Percentiles rank a stretch among this genome's conserved stretches.
Conservation (phyloP, 139 green algal genomes). For the Yamagishiella unicocca region DNA sequence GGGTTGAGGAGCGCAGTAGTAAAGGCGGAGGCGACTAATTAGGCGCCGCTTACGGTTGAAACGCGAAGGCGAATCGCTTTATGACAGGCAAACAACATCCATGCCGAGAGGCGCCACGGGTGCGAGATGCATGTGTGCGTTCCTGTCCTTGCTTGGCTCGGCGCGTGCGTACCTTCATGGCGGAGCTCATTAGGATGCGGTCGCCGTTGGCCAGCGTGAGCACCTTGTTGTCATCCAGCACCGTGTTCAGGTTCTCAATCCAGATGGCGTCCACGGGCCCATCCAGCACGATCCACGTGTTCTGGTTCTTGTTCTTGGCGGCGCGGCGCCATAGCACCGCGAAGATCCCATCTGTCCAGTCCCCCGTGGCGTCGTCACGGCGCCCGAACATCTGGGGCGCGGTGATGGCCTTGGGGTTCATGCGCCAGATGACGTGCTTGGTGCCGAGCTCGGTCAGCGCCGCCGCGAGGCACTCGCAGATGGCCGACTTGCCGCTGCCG, state of each 20-base stretch:
- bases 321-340: conserved; percentile 93
- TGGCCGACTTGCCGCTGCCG: conserved; percentile 90
- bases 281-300: conserved; percentile 97
- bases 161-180: conserved; percentile 83
- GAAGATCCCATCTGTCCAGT: conserved; percentile 98
- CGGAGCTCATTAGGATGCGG: conserved; percentile 92
- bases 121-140: neutral
- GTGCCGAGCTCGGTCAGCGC: conserved; percentile 89
- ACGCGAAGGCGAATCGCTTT: too few species aligned
- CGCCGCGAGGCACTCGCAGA: conserved; percentile 87
- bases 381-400: conserved; percentile 76
- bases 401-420: conserved; percentile 93
- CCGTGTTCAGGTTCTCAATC: conserved; percentile 99
- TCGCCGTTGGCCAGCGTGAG: conserved; percentile 98
- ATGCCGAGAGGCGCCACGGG: too few species aligned
- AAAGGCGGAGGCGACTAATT: too few species aligned
- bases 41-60: too few species aligned
- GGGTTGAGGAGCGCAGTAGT: neutral
- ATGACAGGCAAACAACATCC: too few species aligned
- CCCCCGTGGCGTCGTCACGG: conserved; percentile 90
- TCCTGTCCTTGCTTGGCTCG: neutral
- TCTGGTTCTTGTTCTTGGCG: conserved; percentile 91
- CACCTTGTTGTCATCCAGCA: conserved; percentile 98
- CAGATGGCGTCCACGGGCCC: conserved; percentile 97
- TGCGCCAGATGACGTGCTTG: conserved; percentile 94